Conservation (phyloP, 805 yeast genomes). For the Hanseniaspora singularis region DNA sequence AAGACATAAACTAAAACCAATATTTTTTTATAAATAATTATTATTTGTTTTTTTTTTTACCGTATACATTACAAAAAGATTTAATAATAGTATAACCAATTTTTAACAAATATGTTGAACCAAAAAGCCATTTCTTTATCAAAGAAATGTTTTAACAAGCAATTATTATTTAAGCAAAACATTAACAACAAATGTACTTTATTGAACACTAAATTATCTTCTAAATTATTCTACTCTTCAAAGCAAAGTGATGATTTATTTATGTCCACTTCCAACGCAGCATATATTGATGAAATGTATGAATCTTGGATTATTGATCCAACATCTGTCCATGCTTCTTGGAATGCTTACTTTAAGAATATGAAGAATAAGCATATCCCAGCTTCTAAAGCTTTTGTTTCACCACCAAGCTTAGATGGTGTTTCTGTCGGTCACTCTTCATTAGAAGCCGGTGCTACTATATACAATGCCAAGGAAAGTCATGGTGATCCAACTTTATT, state of each 20-base stretch:
- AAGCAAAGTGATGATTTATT: slow-evolving; percentile 45
- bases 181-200: background rate
- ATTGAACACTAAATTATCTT: background rate
- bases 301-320: slow-evolving; percentile 90
- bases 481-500: slow-evolving; percentile 48
- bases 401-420: slow-evolving; percentile 71
- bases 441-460: slow-evolving; percentile 19
- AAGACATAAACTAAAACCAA: too few relatives aligned
- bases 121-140: slow-evolving; percentile 10
- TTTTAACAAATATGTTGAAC: slow-evolving; percentile 8
- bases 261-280: slow-evolving; percentile 71
- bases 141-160: slow-evolving; percentile 6
- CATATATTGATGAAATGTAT: slow-evolving; percentile 96
- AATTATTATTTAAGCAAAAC: background rate
- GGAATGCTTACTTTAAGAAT: slow-evolving; percentile 95
- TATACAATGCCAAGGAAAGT: slow-evolving; percentile 27
- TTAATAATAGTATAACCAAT: too few relatives aligned
- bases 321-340: slow-evolving; percentile 77
- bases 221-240: background rate
- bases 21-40: too few relatives aligned
- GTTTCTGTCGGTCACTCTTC: slow-evolving; percentile 19
- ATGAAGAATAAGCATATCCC: slow-evolving; percentile 60
- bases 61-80: too few relatives aligned
- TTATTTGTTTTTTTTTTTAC: slow-evolving; percentile 17
- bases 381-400: slow-evolving; percentile 63